phyloP scores from a whole-genome alignment of 805 yeast genomes.

The Candida ovalis region DNA sequence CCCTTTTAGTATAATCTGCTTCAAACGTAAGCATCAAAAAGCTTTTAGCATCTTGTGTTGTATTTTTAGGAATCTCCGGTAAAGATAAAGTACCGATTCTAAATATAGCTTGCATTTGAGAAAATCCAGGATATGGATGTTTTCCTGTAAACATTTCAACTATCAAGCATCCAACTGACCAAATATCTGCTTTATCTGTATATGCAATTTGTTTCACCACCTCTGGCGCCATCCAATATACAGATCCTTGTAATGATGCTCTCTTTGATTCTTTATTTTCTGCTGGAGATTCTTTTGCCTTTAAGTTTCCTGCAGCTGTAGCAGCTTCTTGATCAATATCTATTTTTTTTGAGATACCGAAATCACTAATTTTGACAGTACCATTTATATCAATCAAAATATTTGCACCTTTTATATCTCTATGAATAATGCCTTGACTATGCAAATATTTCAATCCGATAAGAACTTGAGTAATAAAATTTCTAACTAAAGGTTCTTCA shows the following conservation, averaged over 20 bases:
- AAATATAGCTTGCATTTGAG: constrained; percentile 96
- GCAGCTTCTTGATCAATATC: constrained; percentile 11
- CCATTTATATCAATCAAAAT: constrained; percentile 57
- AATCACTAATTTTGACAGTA: constrained; percentile 60
- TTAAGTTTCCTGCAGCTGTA: constrained; percentile 25
- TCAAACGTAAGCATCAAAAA: constrained; percentile 70
- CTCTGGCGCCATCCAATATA: constrained; percentile 99
- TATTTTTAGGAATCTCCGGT: constrained; percentile 79
- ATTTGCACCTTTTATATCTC: constrained; percentile 66
- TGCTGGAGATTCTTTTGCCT: constrained; percentile 31
- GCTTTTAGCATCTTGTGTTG: constrained; percentile 62
- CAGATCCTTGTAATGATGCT: constrained; percentile 89
- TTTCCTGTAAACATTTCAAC: constrained; percentile 95
- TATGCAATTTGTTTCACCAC: constrained; percentile 92
- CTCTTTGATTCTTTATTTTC: constrained; percentile 47
- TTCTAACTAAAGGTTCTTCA: constrained; percentile 55
- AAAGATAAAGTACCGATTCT: constrained; percentile 79
- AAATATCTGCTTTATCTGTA: constrained; percentile 90
- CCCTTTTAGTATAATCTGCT: constrained; percentile 68
- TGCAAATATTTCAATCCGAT: constrained; percentile 56
- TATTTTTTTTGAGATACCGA: constrained; percentile 62
- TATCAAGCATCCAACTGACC: constrained; percentile 94
- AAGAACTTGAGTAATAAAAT: constrained; percentile 51
- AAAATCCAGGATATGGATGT: constrained; percentile 93
- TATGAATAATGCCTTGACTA: constrained; percentile 53